Percentiles rank a stretch among this genome's conserved stretches.
Conservation (phyloP, 331 rosid species). For the Spiraea crenata region DNA sequence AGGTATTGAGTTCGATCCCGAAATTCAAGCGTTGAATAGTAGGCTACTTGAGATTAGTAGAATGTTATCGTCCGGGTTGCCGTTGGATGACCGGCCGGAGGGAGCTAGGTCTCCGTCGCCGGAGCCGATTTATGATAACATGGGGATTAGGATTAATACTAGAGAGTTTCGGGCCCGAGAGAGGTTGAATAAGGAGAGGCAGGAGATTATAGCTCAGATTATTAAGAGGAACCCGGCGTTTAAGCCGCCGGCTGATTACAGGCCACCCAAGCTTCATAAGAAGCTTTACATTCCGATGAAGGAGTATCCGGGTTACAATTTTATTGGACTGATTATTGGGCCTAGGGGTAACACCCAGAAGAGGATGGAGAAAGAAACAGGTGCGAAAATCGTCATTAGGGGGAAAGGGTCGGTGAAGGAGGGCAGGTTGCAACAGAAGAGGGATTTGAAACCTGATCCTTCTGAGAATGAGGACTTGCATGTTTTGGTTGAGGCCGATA, state of each 20-base stretch:
- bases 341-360: constrained; percentile 98
- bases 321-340: constrained; percentile 92
- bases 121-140: constrained; percentile 88
- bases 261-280: constrained; percentile 98
- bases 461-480: constrained; percentile 96
- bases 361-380: constrained; percentile 96
- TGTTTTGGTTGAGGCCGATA: constrained; percentile 93
- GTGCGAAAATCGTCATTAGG: constrained; percentile 92
- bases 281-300: constrained; percentile 98
- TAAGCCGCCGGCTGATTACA: constrained; percentile 94
- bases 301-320: constrained; percentile 93
- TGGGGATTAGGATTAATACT: constrained; percentile 92
- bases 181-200: constrained; percentile 87
- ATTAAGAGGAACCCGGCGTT: constrained; percentile 90
- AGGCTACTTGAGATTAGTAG: constrained; percentile 93
- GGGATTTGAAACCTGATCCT: constrained; percentile 90
- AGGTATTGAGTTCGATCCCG: constrained; percentile 94
- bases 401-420: constrained; percentile 97
- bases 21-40: constrained; percentile 93
- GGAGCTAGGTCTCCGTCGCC: constrained; percentile 98
- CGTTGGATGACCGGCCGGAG: constrained; percentile 91
- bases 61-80: constrained; percentile 88
- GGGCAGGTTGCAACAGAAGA: constrained; percentile 92
- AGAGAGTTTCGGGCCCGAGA: constrained; percentile 97
- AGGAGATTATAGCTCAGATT: constrained; percentile 88